Evolutionary conservation across 305 asterid genomes (phyloP).

Genomic region (Fraxinus dipetala): DNA sequence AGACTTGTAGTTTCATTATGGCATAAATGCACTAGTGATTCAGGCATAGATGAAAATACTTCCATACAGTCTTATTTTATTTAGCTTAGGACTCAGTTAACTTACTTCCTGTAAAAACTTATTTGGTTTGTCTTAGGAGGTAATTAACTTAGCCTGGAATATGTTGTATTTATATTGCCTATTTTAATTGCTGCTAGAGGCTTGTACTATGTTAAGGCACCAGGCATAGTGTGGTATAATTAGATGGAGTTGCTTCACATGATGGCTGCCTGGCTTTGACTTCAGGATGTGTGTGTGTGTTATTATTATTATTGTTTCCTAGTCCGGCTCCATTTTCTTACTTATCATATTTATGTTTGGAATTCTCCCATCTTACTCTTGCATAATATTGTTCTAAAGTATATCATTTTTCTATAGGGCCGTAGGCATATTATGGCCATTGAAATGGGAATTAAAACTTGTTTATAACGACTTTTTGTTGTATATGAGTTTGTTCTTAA

Average conservation of each 20-base stretch:
- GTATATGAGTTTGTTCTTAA: background rate
- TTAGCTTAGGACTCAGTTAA: background rate
- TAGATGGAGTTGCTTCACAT: background rate
- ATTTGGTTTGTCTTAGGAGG: slow-evolving; percentile 7
- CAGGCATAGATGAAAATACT: background rate
- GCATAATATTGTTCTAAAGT: slow-evolving; percentile 3
- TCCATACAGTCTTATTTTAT: background rate
- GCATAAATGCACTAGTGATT: background rate
- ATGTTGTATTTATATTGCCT: slow-evolving; percentile 1
- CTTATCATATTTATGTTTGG: slow-evolving; percentile 6
- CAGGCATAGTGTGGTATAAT: background rate
- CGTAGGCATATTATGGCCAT: background rate
- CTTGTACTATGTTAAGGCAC: slow-evolving; percentile 15
- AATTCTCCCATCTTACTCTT: background rate
- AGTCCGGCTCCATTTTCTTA: slow-evolving; percentile 8
- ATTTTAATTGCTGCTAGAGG: slow-evolving; percentile 7
- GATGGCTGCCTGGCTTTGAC: background rate
- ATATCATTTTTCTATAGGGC: background rate
- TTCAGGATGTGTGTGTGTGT: background rate
- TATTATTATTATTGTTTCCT: background rate
- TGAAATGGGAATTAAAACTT: background rate
- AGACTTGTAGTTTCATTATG: background rate
- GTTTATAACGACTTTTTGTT: background rate
- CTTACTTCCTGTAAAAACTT: background rate
- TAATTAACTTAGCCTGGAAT: background rate